phyloP scores from a whole-genome alignment of 2,329 filamentous ascomycete genomes.

The Chaetomium sp. region DNA sequence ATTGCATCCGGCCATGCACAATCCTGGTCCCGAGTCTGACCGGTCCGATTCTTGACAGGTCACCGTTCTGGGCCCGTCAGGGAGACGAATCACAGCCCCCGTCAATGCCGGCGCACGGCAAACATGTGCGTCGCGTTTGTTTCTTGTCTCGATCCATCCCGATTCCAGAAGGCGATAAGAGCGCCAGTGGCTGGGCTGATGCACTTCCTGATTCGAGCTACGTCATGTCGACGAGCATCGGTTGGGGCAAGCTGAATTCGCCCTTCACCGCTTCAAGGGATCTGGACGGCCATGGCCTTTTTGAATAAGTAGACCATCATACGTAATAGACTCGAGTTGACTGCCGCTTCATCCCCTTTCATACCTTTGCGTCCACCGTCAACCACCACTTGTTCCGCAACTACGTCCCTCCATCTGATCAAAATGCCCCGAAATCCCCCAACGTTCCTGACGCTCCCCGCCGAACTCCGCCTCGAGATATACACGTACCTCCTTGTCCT shows the following conservation, averaged over 20 bases:
- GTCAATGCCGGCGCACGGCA: background rate
- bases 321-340: background rate
- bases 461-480: slow-evolving; percentile 52
- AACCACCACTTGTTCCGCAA: background rate
- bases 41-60: slow-evolving; percentile 6
- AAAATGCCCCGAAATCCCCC: slow-evolving; percentile 18
- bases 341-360: background rate
- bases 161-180: slow-evolving; percentile 7
- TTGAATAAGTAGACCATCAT: background rate
- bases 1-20: background rate
- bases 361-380: background rate
- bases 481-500: slow-evolving; percentile 48
- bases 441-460: slow-evolving; percentile 46
- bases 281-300: background rate
- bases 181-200: slow-evolving; percentile 3
- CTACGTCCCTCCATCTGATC: background rate
- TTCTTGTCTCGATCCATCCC: background rate
- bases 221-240: slow-evolving; percentile 14
- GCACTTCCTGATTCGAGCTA: slow-evolving; percentile 20
- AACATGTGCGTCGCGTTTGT: background rate
- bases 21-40: slow-evolving; percentile 8
- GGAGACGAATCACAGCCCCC: background rate
- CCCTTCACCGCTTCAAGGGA: slow-evolving; percentile 11
- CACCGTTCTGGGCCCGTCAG: background rate
- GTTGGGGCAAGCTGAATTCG: background rate